Conservation (phyloP, 306 rosid species). For the Pyrus pyrifolia region DNA sequence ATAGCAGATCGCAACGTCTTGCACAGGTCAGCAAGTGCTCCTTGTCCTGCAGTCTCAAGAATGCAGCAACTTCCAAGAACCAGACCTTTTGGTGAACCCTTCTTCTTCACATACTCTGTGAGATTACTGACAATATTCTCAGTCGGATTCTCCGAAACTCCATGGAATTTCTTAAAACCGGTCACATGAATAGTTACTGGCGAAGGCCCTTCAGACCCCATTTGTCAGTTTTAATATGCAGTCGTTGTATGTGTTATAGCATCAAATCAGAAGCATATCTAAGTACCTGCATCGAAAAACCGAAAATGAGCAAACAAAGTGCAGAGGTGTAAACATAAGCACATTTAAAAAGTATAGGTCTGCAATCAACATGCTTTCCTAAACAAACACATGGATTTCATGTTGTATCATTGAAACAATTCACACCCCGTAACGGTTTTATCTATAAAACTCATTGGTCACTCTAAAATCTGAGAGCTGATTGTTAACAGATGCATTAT, state of each 20-base stretch:
- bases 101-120: slow-evolving; percentile 55
- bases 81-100: slow-evolving; percentile 75
- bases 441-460: background rate
- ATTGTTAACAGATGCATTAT: background rate
- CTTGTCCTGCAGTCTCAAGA: slow-evolving; percentile 94
- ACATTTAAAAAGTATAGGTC: background rate
- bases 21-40: slow-evolving; percentile 48
- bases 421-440: background rate
- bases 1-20: slow-evolving; percentile 63
- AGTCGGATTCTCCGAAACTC: slow-evolving; percentile 93
- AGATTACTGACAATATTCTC: slow-evolving; percentile 65
- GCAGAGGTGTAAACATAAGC: background rate
- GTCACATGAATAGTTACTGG: slow-evolving; percentile 71
- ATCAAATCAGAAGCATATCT: slow-evolving; percentile 28
- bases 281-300: slow-evolving; percentile 31
- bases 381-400: background rate
- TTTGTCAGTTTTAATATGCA: slow-evolving; percentile 31
- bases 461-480: background rate
- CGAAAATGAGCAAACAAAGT: slow-evolving; percentile 4
- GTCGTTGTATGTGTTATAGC: slow-evolving; percentile 19
- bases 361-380: background rate
- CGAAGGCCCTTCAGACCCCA: slow-evolving; percentile 96
- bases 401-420: background rate
- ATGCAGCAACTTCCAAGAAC: slow-evolving; percentile 70
- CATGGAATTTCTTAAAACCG: slow-evolving; percentile 95